Base-by-base conservation (phyloP, 306 rosid species). In the Senna tora region DNA sequence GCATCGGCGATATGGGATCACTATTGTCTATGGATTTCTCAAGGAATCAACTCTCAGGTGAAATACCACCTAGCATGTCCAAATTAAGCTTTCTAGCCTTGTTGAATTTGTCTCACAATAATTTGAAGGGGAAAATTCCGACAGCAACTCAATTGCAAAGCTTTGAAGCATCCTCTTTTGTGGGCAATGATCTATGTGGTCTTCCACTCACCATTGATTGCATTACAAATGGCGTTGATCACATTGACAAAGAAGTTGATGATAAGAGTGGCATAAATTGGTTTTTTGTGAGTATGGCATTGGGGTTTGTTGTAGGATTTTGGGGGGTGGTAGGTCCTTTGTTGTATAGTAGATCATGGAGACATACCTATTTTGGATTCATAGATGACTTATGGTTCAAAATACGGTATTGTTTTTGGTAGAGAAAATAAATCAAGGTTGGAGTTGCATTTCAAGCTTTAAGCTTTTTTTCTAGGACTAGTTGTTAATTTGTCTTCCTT, bases 101-200 rank as follows among this genome's bases (percentile, higher is more conserved):
- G 33, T 38, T 83, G 3, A 74, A 79, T 70, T 69, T 83, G 74
- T 83, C 81, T 15, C 22, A 54, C 49, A 79, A 83, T 43, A 4
- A 67, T 19, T 74, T 83, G 42, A 68, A 19, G 1, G 82, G 87
- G 0, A 5, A 42, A 59, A 63, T 83, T 42, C 82, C 84, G 17
- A 41, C 64, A 12, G 79, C 80, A 16, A 68, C 67, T 56, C 77
- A 76, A 28, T 47, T 83, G 33, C 82, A 83, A 38, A 56, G 30
- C 34, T 60, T 80, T 39, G 71, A 67, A 2, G 77, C 64, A 13
- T 80, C 82, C 15, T 69, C 25, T 49, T 83, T 67, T 33, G 0
- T 13, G 17, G 75, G 70, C 13, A 76, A 76, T 9, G 14, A 13
- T 25, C 65, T 76, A 5, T 68, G 75, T 11, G 80, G 57, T 28